These are phyloP conservation scores for Agastache rugosa DNA, from an alignment of 257 asterid species.

Conservation along the genomic window DNA sequence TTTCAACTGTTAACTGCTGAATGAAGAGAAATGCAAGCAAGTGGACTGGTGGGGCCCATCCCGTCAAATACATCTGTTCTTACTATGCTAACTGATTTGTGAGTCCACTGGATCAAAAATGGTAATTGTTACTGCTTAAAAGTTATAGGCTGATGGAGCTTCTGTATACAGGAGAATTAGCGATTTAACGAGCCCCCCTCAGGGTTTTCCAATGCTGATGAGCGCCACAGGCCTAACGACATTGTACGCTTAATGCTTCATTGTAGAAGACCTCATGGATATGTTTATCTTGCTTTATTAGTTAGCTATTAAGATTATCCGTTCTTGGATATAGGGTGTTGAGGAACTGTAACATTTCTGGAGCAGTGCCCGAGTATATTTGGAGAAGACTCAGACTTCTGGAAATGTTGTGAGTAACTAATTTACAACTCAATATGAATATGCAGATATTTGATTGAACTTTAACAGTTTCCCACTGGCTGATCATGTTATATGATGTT, in stretches of 20 bases:
- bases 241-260: slow-evolving; percentile 50
- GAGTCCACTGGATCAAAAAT: slow-evolving; percentile 42
- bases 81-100: slow-evolving; percentile 61
- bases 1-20: slow-evolving; percentile 30
- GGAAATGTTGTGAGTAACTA: slow-evolving; percentile 64
- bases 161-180: slow-evolving; percentile 71
- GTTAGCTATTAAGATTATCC: slow-evolving; percentile 23
- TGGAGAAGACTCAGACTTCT: slow-evolving; percentile 68
- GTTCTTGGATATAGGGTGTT: slow-evolving; percentile 57
- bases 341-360: slow-evolving; percentile 77
- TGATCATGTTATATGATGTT: no score
- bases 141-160: slow-evolving; percentile 11
- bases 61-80: slow-evolving; percentile 70
- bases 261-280: slow-evolving; percentile 13
- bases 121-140: neutral
- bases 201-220: slow-evolving; percentile 66
- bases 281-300: slow-evolving; percentile 31
- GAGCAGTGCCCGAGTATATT: slow-evolving; percentile 69
- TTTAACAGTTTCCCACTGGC: no score
- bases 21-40: slow-evolving; percentile 75
- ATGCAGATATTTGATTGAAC: neutral
- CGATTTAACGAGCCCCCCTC: slow-evolving; percentile 65
- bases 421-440: neutral
- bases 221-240: slow-evolving; percentile 48
- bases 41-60: slow-evolving; percentile 81